Conservation (phyloP, 805 yeast genomes). For the Zygotorulaspora sp. region DNA sequence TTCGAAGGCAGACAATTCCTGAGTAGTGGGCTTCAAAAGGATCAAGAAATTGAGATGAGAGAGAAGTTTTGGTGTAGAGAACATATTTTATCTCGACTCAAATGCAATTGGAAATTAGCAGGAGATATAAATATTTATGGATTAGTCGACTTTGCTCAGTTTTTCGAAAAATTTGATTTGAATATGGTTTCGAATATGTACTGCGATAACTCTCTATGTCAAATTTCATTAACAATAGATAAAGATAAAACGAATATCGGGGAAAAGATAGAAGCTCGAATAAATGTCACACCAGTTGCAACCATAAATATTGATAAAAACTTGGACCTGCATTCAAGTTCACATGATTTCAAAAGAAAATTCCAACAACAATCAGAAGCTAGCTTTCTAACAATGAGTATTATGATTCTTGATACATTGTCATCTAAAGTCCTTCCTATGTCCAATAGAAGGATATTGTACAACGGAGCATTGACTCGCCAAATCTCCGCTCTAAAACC, state of each 20-base stretch:
- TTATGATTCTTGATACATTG: conserved; percentile 24
- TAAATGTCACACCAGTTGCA: conserved; percentile 11
- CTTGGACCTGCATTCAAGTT: background rate
- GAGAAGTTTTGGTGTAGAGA: conserved; percentile 81
- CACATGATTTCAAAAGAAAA: background rate
- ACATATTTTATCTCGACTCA: conserved; percentile 50
- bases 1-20: conserved; percentile 62
- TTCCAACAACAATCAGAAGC: background rate
- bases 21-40: conserved; percentile 44
- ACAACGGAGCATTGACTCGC: conserved; percentile 62
- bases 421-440: conserved; percentile 23
- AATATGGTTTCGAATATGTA: conserved; percentile 24
- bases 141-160: conserved; percentile 26
- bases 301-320: background rate
- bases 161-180: conserved; percentile 25
- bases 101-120: conserved; percentile 58
- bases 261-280: conserved; percentile 11
- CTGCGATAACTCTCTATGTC: conserved; percentile 19
- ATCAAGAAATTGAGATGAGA: conserved; percentile 52
- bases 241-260: conserved; percentile 15
- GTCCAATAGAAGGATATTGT: conserved; percentile 54
- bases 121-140: conserved; percentile 19
- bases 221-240: conserved; percentile 14
- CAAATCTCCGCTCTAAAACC: conserved; percentile 42
- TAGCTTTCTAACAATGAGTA: conserved; percentile 11